These are phyloP conservation scores for Dendrobium huoshanense DNA, from an alignment of 106 monocot species.

Conservation along the genomic window DNA sequence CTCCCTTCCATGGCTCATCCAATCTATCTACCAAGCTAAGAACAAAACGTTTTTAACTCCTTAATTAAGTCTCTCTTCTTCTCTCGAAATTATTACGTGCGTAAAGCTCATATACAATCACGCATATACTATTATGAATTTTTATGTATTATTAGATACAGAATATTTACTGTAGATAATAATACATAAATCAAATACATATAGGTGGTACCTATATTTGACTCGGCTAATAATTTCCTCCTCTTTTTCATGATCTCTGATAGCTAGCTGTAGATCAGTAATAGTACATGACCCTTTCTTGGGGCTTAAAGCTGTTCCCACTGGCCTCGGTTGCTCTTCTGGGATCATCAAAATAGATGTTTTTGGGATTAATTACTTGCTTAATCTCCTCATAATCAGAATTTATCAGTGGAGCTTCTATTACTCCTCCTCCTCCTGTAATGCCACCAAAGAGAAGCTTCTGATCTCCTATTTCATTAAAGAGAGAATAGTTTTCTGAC, in stretches of 20 bases:
- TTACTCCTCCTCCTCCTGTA: neutral
- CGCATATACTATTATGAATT: neutral
- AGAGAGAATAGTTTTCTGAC: constrained; percentile 5
- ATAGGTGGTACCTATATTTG: neutral
- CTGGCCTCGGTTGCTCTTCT: neutral
- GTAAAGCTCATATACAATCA: neutral
- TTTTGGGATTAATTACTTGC: neutral
- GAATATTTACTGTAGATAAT: neutral
- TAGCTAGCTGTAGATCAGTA: no score
- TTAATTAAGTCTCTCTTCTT: neutral
- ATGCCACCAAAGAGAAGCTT: constrained; percentile 3
- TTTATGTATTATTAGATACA: neutral
- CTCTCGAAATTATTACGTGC: neutral
- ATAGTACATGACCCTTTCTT: constrained; percentile 12
- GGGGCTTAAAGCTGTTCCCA: neutral
- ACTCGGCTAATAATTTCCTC: neutral
- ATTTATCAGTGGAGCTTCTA: no score
- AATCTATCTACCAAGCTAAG: neutral
- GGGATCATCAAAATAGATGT: neutral
- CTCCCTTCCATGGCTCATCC: neutral
- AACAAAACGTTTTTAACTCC: neutral
- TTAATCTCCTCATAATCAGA: no score
- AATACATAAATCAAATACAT: neutral
- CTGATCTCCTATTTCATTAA: no score
- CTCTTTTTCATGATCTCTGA: no score